A percentile compares a stretch with the other conserved stretches of the same genome.
Evolutionary conservation across 2,329 filamentous ascomycete species (phyloP).

Genomic region (Trichoderma breve): DNA sequence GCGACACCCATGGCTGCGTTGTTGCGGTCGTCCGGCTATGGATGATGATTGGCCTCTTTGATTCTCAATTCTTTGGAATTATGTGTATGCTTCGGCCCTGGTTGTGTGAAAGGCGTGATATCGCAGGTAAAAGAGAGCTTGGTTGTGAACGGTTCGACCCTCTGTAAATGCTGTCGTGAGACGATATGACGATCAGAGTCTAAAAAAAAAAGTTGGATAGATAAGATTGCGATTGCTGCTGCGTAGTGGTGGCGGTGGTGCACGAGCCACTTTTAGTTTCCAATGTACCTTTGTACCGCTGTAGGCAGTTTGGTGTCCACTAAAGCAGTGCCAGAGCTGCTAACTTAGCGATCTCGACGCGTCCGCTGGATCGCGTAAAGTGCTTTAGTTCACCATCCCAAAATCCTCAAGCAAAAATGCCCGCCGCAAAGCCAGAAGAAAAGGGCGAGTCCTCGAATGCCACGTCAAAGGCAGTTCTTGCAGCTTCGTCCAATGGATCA

Average conservation of each 20-base stretch:
- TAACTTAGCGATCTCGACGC: slow-evolving; percentile 29
- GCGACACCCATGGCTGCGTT: slow-evolving; percentile 69
- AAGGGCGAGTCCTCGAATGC: slow-evolving; percentile 61
- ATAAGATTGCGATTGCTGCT: slow-evolving; percentile 19
- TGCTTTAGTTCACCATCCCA: slow-evolving; percentile 28
- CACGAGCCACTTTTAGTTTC: slow-evolving; percentile 29
- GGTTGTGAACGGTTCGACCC: not conserved
- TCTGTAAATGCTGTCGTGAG: not conserved
- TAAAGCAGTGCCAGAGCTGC: not conserved
- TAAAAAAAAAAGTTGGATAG: slow-evolving; percentile 21
- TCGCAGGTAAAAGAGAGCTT: not conserved
- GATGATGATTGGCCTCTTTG: slow-evolving; percentile 3
- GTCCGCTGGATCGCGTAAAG: slow-evolving; percentile 40
- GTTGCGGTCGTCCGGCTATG: not conserved
- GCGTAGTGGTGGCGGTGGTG: slow-evolving; percentile 30
- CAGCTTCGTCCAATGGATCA: slow-evolving; percentile 48
- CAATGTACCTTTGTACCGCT: not conserved
- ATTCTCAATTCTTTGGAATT: no score
- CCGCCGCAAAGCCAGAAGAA: slow-evolving; percentile 49
- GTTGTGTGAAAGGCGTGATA: not conserved
- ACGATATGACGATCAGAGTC: not conserved
- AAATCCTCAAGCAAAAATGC: slow-evolving; percentile 39
- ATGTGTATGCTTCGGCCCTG: not conserved
- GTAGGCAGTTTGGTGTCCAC: not conserved
- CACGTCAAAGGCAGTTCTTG: slow-evolving; percentile 56